Evolutionary conservation across 345 rosid species (phyloP).

Genomic region (Eucalyptus fibrosa): DNA sequence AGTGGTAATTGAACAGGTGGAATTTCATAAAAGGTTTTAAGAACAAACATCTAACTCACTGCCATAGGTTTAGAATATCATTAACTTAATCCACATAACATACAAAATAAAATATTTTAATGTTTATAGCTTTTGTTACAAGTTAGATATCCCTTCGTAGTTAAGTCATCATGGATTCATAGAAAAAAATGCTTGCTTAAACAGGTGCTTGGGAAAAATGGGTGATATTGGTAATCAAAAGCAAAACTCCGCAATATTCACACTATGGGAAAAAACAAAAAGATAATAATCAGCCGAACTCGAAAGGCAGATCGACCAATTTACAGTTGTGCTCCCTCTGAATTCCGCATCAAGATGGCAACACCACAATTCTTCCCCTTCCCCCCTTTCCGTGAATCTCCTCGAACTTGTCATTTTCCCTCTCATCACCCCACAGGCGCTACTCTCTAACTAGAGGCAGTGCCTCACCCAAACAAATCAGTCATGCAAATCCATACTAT

Average conservation of each 20-base stretch:
- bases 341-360: background rate
- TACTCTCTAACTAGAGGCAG: background rate
- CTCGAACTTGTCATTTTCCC: background rate
- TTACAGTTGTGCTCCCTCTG: background rate
- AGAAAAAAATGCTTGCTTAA: background rate
- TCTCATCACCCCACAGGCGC: background rate
- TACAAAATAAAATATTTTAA: background rate
- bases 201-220: background rate
- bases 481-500: background rate
- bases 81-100: background rate
- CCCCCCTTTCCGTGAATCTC: background rate
- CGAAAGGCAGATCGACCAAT: background rate
- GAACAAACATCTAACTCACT: background rate
- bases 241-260: background rate
- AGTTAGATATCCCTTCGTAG: background rate
- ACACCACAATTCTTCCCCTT: background rate
- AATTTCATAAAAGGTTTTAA: background rate
- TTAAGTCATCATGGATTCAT: background rate
- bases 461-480: background rate
- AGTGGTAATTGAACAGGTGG: background rate
- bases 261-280: background rate
- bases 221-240: background rate
- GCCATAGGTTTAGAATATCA: background rate
- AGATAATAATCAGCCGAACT: background rate
- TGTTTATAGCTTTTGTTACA: background rate